A percentile compares a stretch with the other conserved stretches of the same genome.
Conservation (phyloP, 805 yeast species). For the Metschnikowia kunwiensis region DNA sequence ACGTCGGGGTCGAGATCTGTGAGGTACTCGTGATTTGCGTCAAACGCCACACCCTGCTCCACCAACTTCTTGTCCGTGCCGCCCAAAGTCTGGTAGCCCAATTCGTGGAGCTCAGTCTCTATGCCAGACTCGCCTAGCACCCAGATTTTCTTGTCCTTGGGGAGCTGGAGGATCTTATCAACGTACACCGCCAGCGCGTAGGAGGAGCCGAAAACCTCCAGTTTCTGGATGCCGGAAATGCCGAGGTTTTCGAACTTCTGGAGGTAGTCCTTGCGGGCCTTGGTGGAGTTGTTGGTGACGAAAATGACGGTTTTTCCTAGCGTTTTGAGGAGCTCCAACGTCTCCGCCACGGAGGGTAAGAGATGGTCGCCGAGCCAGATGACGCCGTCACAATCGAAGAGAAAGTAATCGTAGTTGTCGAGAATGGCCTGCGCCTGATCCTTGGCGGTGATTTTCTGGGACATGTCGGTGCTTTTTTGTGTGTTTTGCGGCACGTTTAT, state of each 20-base stretch:
- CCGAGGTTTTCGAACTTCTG: slow-evolving; percentile 63
- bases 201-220: slow-evolving; percentile 87
- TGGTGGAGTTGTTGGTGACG: slow-evolving; percentile 95
- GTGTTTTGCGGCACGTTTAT: not conserved
- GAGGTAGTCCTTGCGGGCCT: slow-evolving; percentile 75
- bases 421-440: slow-evolving; percentile 54
- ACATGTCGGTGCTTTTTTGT: slow-evolving; percentile 31
- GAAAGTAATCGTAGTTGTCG: slow-evolving; percentile 71
- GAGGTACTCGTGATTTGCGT: slow-evolving; percentile 53
- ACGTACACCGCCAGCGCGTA: slow-evolving; percentile 89
- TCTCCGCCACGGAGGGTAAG: slow-evolving; percentile 75
- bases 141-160: slow-evolving; percentile 77
- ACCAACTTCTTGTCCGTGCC: slow-evolving; percentile 67
- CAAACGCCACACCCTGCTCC: slow-evolving; percentile 46
- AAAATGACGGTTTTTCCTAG: slow-evolving; percentile 69
- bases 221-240: slow-evolving; percentile 47
- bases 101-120: slow-evolving; percentile 67
- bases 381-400: slow-evolving; percentile 98
- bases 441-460: slow-evolving; percentile 47
- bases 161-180: slow-evolving; percentile 68
- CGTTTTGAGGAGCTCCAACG: slow-evolving; percentile 56
- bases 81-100: slow-evolving; percentile 78
- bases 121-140: slow-evolving; percentile 89
- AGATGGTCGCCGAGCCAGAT: slow-evolving; percentile 86
- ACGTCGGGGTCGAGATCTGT: slow-evolving; percentile 65